phyloP scores from a whole-genome alignment of 169 alveolate genomes.

The Neospora caninum region DNA sequence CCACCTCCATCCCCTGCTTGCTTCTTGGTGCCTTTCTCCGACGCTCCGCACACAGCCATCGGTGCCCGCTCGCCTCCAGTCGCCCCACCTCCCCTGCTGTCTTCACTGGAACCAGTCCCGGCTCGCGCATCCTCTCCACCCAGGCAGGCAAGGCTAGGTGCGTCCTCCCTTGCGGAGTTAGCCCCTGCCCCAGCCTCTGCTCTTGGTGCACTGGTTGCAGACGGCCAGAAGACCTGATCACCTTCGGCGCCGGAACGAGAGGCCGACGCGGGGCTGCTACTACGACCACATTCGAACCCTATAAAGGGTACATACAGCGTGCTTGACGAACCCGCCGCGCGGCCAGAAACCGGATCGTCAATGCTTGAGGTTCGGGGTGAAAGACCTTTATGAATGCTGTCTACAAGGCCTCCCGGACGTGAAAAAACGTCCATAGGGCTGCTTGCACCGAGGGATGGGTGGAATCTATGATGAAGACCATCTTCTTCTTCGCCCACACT shows the following conservation, averaged over 20 bases:
- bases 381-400: neutral
- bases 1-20: neutral
- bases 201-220: neutral
- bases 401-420: neutral
- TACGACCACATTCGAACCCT: neutral
- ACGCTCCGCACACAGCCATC: neutral
- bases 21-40: neutral
- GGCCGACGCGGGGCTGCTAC: neutral
- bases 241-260: neutral
- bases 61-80: neutral
- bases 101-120: neutral
- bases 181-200: neutral
- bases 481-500: neutral
- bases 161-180: no score
- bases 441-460: neutral
- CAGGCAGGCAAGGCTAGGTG: no score
- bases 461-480: neutral
- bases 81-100: neutral
- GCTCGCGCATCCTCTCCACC: neutral
- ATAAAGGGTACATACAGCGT: neutral
- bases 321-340: neutral
- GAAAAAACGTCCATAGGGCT: neutral
- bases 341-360: neutral
- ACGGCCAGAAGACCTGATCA: neutral
- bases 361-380: neutral